These are phyloP conservation scores for Starmerella floricola DNA, from an alignment of 805 yeast species.

Conservation along the genomic window DNA sequence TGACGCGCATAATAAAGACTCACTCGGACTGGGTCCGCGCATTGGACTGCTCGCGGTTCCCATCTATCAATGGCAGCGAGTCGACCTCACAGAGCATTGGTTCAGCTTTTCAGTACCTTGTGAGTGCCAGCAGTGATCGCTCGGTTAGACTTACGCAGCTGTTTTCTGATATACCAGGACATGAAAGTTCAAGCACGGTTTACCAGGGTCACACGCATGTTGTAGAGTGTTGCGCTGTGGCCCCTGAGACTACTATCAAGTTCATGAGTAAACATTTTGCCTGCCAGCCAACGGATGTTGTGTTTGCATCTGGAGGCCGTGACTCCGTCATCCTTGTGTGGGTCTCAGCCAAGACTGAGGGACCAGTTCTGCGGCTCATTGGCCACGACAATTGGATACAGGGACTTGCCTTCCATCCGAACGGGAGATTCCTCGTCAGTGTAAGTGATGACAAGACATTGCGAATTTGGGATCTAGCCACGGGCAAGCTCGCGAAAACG, in stretches of 20 bases:
- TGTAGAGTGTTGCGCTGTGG: constrained; percentile 56
- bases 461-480: constrained; percentile 61
- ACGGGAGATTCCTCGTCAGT: constrained; percentile 54
- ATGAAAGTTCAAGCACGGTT: constrained; percentile 32
- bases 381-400: constrained; percentile 89
- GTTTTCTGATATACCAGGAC: not conserved
- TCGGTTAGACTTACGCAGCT: constrained; percentile 9
- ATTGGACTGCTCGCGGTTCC: constrained; percentile 31
- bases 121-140: constrained; percentile 20
- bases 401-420: constrained; percentile 57
- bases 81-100: no score
- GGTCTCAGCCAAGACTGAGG: constrained; percentile 46
- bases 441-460: constrained; percentile 71
- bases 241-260: constrained; percentile 42
- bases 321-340: constrained; percentile 66
- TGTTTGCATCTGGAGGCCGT: constrained; percentile 63
- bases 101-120: constrained; percentile 1
- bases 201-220: constrained; percentile 70
- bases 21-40: constrained; percentile 85
- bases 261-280: constrained; percentile 38
- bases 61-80: no score
- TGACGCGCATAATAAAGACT: constrained; percentile 53
- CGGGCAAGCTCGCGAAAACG: constrained; percentile 37
- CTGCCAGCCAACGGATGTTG: constrained; percentile 21
- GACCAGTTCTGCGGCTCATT: constrained; percentile 40